These are phyloP conservation scores for Phytophthora syringae DNA, from an alignment of 352 stramenopile species.

Conservation along the genomic window DNA sequence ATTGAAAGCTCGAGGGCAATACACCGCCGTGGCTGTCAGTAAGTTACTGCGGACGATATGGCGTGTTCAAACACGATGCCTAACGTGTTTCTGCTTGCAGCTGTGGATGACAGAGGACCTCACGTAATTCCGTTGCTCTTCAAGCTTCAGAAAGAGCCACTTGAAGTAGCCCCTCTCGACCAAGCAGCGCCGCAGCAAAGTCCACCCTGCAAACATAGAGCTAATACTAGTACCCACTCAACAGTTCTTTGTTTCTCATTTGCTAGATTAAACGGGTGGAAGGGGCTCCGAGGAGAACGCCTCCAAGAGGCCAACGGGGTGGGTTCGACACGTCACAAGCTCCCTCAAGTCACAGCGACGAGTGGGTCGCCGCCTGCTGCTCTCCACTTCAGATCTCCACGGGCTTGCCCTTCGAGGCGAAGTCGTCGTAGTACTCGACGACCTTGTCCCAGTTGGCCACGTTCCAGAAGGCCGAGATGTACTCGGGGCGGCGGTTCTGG, in stretches of 20 bases:
- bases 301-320: no score
- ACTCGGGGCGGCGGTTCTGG: conserved; percentile 96
- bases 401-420: conserved; percentile 83
- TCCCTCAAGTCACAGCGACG: conserved; percentile 27
- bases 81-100: conserved; percentile 23
- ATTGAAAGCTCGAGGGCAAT: conserved; percentile 51
- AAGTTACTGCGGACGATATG: conserved; percentile 31
- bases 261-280: conserved; percentile 25
- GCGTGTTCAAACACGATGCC: neutral
- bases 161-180: conserved; percentile 8
- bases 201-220: no score
- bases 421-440: conserved; percentile 92
- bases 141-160: conserved; percentile 31
- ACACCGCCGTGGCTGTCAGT: conserved; percentile 62
- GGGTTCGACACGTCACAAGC: conserved; percentile 26
- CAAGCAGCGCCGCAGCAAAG: conserved; percentile 24
- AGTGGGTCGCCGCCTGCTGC: conserved; percentile 25
- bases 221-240: no score
- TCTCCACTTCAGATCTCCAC: conserved; percentile 81
- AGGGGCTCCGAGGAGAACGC: conserved; percentile 31
- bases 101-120: conserved; percentile 38
- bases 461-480: conserved; percentile 99
- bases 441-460: conserved; percentile 96
- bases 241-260: conserved; percentile 24
- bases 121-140: conserved; percentile 47